These are phyloP conservation scores for Vigna nakashimae DNA, from an alignment of 306 rosid species.

Conservation along the genomic window DNA sequence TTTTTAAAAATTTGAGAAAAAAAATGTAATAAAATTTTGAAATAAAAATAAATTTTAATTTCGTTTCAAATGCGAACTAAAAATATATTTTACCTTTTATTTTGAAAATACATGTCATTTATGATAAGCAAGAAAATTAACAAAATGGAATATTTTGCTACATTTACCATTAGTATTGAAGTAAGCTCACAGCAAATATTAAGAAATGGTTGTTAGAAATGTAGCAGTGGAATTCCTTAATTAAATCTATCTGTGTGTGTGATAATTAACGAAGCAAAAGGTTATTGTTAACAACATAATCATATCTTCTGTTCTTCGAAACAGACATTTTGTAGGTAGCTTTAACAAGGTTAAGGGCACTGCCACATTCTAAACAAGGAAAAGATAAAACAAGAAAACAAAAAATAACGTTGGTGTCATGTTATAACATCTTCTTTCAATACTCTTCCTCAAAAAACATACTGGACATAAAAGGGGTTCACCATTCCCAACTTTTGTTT, in stretches of 20 bases:
- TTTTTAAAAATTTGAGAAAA: too few species aligned
- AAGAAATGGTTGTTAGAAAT: not conserved
- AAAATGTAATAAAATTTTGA: too few species aligned
- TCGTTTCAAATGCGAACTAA: too few species aligned
- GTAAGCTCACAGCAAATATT: not conserved
- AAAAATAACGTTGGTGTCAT: slow-evolving; percentile 24
- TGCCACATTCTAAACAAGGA: slow-evolving; percentile 47
- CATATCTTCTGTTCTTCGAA: slow-evolving; percentile 10
- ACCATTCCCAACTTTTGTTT: slow-evolving; percentile 43
- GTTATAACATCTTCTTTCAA: slow-evolving; percentile 25
- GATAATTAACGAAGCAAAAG: not conserved
- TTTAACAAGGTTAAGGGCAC: not conserved
- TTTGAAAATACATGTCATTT: not conserved
- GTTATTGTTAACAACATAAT: not conserved
- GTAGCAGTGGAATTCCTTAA: not conserved
- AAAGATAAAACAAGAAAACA: slow-evolving; percentile 53
- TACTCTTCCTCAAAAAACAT: not conserved
- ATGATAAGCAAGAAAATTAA: not conserved
- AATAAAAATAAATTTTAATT: too few species aligned
- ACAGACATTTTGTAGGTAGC: slow-evolving; percentile 36
- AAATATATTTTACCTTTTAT: too few species aligned
- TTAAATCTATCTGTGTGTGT: not conserved
- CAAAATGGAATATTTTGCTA: not conserved
- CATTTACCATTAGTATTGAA: not conserved
- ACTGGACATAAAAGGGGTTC: not conserved